These are phyloP conservation scores for Vigna unguiculata DNA, from an alignment of 306 rosid species.

Conservation along the genomic window DNA sequence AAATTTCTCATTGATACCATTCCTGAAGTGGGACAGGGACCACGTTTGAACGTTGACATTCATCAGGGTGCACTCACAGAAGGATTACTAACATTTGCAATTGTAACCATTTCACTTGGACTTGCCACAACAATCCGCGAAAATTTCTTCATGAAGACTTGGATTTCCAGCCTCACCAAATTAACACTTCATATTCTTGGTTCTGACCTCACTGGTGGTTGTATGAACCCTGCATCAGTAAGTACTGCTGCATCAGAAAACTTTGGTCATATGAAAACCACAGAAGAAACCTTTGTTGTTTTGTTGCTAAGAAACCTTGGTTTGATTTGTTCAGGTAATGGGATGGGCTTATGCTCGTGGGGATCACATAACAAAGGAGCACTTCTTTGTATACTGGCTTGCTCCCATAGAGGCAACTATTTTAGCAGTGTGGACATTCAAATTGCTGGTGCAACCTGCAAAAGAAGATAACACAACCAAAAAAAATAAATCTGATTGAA, in stretches of 20 bases:
- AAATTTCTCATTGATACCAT: constrained; percentile 60
- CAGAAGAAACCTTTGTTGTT: constrained; percentile 20
- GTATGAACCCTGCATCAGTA: constrained; percentile 96
- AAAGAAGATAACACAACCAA: constrained; percentile 52
- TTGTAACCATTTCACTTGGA: constrained; percentile 71
- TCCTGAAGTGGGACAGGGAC: constrained; percentile 81
- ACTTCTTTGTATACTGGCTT: constrained; percentile 88
- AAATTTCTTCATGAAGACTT: constrained; percentile 85
- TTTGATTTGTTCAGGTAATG: constrained; percentile 64
- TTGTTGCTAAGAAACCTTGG: constrained; percentile 3
- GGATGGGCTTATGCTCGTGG: constrained; percentile 98
- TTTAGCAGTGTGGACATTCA: constrained; percentile 81
- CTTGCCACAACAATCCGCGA: constrained; percentile 64
- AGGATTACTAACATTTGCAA: constrained; percentile 74
- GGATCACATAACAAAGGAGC: constrained; percentile 86
- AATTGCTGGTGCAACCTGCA: constrained; percentile 52
- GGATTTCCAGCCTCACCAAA: constrained; percentile 94
- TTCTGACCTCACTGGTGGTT: constrained; percentile 92
- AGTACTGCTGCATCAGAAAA: constrained; percentile 41
- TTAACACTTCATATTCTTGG: constrained; percentile 81
- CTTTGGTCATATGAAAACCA: constrained; percentile 18
- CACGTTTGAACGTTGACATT: constrained; percentile 73
- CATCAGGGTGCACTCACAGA: constrained; percentile 87
- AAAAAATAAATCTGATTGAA: constrained; percentile 79
- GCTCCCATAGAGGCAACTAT: constrained; percentile 90